Evolutionary conservation across 257 asterid genomes (phyloP), one percentile per base, ranked within the genome.

Genomic region (Sherardia arvensis): DNA sequence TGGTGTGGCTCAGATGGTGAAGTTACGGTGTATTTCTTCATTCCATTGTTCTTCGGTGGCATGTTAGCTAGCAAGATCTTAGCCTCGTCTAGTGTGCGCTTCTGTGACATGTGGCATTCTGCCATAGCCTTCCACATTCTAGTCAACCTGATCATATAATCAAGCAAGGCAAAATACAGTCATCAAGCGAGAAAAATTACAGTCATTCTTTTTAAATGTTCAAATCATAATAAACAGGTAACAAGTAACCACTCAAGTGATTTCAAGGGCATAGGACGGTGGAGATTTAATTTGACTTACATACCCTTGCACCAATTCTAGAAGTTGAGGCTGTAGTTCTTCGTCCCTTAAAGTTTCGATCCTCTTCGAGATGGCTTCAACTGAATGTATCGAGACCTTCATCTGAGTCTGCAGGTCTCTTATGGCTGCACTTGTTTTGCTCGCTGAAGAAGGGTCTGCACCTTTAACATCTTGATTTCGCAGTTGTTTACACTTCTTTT

Each of bases 81-180:
- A 74, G 99, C 97, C 62, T 92, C 95, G 17, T 92, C 97, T 17
- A 92, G 88, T 0, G 95, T 92, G 28, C 78, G 86, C 73, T 87
- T 92, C 71, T 92, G 99, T 56, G 69, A 4, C 79, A 74, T 91
- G 71, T 92, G 99, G 76, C 99, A 89, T 77, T 92, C 95, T 1
- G 95, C 95, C 97, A 92, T 92, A 32, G 74, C 90, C 75, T 84
- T 84, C 99, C 99, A 92, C 99, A 89, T 92, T 61, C 78, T 85
- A 66, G 86, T 81, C 65, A 87, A 74, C 77, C 99, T 92, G 93
- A 65, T 45, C 40, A 12, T 45, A 53, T 64, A 59, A 67, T 18
- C 38, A 29, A 55, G 66, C 62, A 60, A 60, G 29, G 4, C 18
- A 15, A 8, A 45, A 36, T n/a, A n/a, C n/a, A n/a, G n/a, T n/a